A percentile compares a stretch with the other conserved stretches of the same genome.
Evolutionary conservation across 169 alveolate genomes (phyloP).

Genomic region (Plasmodium coatneyi): DNA sequence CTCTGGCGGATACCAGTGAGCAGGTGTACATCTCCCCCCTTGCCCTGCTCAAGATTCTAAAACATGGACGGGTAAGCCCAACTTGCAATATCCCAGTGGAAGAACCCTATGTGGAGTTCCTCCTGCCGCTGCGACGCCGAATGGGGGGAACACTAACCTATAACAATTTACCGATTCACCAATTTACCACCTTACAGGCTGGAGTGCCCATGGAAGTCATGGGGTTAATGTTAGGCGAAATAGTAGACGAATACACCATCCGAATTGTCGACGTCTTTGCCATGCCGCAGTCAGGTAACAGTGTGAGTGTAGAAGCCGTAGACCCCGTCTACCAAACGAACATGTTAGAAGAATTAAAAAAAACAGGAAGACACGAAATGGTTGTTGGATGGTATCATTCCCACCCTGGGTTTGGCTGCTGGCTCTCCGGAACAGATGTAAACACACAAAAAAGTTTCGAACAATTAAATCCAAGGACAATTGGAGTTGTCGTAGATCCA

Average conservation of each 20-base stretch:
- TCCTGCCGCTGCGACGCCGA: no score
- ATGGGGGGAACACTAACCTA: neutral
- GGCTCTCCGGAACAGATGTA: conserved; percentile 99
- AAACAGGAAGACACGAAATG: conserved; percentile 97
- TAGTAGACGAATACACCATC: conserved; percentile 99
- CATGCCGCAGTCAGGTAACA: conserved; percentile 99
- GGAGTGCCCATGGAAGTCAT: conserved; percentile 99
- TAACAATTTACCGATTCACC: neutral
- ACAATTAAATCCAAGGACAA: conserved; percentile 97
- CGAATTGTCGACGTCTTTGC: conserved; percentile 99
- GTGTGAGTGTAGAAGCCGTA: conserved; percentile 99
- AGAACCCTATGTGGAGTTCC: neutral
- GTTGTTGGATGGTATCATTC: conserved; percentile 99
- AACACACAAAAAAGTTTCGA: conserved; percentile 99
- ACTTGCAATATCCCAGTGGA: neutral
- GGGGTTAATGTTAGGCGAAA: conserved; percentile 99
- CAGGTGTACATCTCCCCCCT: conserved; percentile 97
- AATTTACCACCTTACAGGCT: conserved; percentile 82
- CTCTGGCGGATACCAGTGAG: conserved; percentile 93
- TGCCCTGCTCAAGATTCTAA: conserved; percentile 97
- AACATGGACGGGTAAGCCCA: conserved; percentile 95
- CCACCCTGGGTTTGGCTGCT: conserved; percentile 99
- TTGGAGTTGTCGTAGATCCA: conserved; percentile 99
- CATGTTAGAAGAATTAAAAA: conserved; percentile 98
- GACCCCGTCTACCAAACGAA: conserved; percentile 99